Conservation (phyloP, 129 eudicot species). For the Tanacetum coccineum region DNA sequence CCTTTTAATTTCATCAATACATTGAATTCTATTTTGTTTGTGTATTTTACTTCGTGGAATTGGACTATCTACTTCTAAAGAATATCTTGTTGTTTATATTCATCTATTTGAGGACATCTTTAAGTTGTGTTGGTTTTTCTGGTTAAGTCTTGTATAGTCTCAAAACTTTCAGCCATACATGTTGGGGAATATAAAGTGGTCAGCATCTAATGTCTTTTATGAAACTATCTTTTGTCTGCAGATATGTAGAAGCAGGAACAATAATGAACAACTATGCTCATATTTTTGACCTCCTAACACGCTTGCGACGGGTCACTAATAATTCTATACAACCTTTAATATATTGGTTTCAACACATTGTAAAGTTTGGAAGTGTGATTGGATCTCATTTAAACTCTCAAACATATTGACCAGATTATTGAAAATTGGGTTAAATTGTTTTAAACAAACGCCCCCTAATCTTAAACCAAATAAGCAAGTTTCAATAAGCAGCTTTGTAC, state of each 20-base stretch:
- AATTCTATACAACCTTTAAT: not conserved
- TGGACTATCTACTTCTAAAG: not conserved
- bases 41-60: not conserved
- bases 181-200: conserved; percentile 2
- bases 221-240: conserved; percentile 36
- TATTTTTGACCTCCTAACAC: conserved; percentile 90
- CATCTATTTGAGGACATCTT: not conserved
- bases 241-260: conserved; percentile 74
- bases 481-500: too few relatives aligned
- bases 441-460: too few relatives aligned
- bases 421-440: too few relatives aligned
- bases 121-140: not conserved
- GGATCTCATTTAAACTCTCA: too few relatives aligned
- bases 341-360: too few relatives aligned
- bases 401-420: too few relatives aligned
- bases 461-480: too few relatives aligned
- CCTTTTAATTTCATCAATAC: too few relatives aligned
- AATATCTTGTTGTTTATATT: not conserved
- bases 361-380: too few relatives aligned
- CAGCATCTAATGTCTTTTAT: not conserved
- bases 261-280: conserved; percentile 90
- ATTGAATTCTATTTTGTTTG: not conserved
- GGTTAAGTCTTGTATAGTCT: not conserved
- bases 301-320: conserved; percentile 70
- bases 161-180: not conserved